phyloP scores from a whole-genome alignment of 228 moss, liverwort and hornwort genomes.

The Sphagnum magellanicum region DNA sequence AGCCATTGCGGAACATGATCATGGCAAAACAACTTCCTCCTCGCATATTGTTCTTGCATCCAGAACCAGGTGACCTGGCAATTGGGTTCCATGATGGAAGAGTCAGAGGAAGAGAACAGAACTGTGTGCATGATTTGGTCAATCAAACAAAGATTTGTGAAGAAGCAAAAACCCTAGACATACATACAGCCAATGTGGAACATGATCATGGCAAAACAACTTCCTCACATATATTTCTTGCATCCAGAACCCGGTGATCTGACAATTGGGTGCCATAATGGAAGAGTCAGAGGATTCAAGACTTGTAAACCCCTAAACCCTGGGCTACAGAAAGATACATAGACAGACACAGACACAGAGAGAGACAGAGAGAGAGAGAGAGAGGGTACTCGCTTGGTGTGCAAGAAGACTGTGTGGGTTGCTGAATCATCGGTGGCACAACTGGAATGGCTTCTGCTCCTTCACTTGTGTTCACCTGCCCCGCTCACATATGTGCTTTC shows the following conservation, averaged over 20 bases:
- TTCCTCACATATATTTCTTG: no score
- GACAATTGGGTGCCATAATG: no score
- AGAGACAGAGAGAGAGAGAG: neutral
- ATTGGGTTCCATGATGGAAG: no score
- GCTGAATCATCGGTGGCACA: conserved; percentile 18
- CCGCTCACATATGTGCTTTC: neutral
- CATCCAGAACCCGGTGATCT: no score
- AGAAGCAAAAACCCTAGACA: neutral
- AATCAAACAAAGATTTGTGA: no score
- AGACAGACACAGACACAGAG: neutral
- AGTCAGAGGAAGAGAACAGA: neutral
- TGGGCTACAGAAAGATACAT: neutral
- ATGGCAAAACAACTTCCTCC: neutral
- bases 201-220: neutral
- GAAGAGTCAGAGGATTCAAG: no score
- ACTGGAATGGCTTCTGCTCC: conserved; percentile 9
- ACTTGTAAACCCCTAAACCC: neutral
- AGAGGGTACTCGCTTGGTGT: conserved; percentile 28
- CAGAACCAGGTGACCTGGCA: no score
- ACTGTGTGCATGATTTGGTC: neutral
- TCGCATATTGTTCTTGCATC: no score
- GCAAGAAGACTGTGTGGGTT: conserved; percentile 11
- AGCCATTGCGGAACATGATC: neutral
- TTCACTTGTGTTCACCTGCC: conserved; percentile 14
- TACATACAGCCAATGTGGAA: neutral